Evolutionary conservation across 352 stramenopile genomes (phyloP).

Genomic region (Globisporangium alternatum): DNA sequence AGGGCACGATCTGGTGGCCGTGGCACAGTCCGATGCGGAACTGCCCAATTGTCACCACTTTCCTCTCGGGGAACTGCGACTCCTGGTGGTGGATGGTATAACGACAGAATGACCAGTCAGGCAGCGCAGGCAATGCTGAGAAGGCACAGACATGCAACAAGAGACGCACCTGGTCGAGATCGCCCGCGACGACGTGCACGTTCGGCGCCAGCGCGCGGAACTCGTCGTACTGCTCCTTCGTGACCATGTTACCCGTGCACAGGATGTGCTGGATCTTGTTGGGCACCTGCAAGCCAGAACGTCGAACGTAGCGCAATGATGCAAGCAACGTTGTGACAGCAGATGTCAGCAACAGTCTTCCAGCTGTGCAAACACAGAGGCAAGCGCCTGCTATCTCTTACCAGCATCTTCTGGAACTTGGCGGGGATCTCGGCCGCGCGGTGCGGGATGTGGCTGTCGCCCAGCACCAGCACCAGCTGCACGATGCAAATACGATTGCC

Average conservation of each 20-base stretch:
- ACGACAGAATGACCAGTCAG: neutral
- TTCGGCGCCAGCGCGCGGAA: slow-evolving; percentile 94
- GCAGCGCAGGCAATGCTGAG: neutral
- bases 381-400: slow-evolving; percentile 15
- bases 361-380: too few species aligned
- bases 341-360: neutral
- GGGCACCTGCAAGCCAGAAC: slow-evolving; percentile 73
- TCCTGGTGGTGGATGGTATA: slow-evolving; percentile 33
- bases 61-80: slow-evolving; percentile 90
- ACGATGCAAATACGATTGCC: neutral
- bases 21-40: slow-evolving; percentile 98
- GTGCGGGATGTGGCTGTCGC: slow-evolving; percentile 97
- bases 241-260: slow-evolving; percentile 97
- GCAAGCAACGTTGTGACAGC: neutral
- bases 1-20: slow-evolving; percentile 95
- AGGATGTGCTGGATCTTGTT: slow-evolving; percentile 99
- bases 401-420: slow-evolving; percentile 95
- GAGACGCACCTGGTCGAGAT: slow-evolving; percentile 88
- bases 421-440: slow-evolving; percentile 93
- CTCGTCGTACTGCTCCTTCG: slow-evolving; percentile 95
- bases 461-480: slow-evolving; percentile 96
- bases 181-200: slow-evolving; percentile 94
- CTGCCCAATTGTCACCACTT: slow-evolving; percentile 94
- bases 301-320: slow-evolving; percentile 16
- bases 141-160: neutral